Base-by-base conservation (phyloP, 371 early-diverging fungal genomes). In the Chytridiales sp. region DNA sequence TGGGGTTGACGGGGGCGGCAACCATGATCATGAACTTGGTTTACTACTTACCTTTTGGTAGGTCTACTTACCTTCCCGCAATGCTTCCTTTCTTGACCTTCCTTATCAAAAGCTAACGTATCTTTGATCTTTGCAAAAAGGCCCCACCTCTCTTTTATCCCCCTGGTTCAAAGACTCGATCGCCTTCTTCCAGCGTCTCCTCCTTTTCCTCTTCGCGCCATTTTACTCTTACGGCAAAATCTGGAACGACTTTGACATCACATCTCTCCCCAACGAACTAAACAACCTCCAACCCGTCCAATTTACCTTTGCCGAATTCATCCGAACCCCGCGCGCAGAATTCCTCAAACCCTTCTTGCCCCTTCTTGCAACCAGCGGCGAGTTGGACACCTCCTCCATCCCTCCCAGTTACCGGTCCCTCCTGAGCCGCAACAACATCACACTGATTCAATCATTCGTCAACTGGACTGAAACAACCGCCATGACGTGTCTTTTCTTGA, bases 121-220 rank as follows among this genome's bases (percentile, higher is more conserved):
- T 15, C 15, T 13, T 9, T 1, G 24, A 22, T 21, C 52, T 36
- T 34, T 47, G 31, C 36, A 22, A 15, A 47, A n/a, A 47, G 44
- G 30, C 11, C 19, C 27, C 1, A 34, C 39, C 13, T 56, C 62
- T 1, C 55, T 54, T 6, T 0, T 15, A 8, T 53, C 32, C 15
- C 21, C 44, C 1, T 66, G 66, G 66, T 66, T 61, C 57, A 40
- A 55, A 6, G 38, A 27, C 29, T 61, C 43, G 27, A 29, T 41
- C 19, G 57, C 29, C n/a, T 32, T 30, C 30, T 66, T 56, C 36
- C 61, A 61, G 3, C 54, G 52, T 35, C 46, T 50, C n/a, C 44
- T 66, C 22, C 51, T 61, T 24, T 49, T 47, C 35, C 8, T 66
- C 3, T 61, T 66, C 36, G 67, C 67, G 13, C 67, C 67, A 3